These are phyloP conservation scores for Cercospora citrullina DNA, from an alignment of 2,329 filamentous ascomycete species.

Conservation along the genomic window DNA sequence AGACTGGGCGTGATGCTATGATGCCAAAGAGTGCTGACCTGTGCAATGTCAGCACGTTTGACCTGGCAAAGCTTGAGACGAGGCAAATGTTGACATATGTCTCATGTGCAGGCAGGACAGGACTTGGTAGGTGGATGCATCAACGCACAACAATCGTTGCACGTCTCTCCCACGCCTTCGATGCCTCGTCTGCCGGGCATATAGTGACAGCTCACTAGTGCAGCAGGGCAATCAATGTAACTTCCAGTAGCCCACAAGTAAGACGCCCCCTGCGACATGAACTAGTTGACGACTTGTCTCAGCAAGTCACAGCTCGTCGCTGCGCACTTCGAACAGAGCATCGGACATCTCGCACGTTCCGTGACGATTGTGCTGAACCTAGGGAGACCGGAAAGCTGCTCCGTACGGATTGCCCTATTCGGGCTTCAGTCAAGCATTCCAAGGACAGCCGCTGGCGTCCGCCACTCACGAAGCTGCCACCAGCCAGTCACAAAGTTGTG, in stretches of 20 bases:
- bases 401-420: slow-evolving; percentile 5
- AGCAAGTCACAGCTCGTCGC: background rate
- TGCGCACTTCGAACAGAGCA: background rate
- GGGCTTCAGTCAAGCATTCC: slow-evolving; percentile 9
- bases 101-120: background rate
- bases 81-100: background rate
- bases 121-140: background rate
- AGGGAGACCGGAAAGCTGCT: background rate
- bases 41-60: background rate
- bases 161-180: background rate
- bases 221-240: background rate
- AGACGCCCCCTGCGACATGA: slow-evolving; percentile 8
- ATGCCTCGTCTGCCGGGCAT: background rate
- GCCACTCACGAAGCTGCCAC: background rate
- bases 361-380: background rate
- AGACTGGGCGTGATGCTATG: background rate
- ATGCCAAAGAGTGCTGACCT: background rate
- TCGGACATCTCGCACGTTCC: background rate
- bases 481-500: background rate
- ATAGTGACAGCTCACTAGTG: background rate
- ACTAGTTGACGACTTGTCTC: background rate
- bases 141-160: background rate
- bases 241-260: slow-evolving; percentile 3
- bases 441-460: slow-evolving; percentile 3
- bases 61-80: background rate